Conservation (phyloP, 306 rosid genomes). For the Cicer bijugum region DNA sequence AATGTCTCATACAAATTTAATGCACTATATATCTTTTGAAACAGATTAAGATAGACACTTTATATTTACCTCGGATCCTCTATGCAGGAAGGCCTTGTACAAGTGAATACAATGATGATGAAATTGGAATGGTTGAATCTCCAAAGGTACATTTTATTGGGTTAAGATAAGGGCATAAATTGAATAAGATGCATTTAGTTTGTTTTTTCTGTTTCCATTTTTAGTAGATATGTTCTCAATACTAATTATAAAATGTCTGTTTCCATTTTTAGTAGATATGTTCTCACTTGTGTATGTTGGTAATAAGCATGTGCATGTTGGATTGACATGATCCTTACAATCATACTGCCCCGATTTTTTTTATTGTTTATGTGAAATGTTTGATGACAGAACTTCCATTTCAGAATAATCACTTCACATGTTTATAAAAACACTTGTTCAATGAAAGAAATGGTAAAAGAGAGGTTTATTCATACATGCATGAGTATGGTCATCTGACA, state of each 20-base stretch:
- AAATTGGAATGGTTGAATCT: slow-evolving; percentile 46
- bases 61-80: slow-evolving; percentile 25
- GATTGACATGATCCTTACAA: not conserved
- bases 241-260: not conserved
- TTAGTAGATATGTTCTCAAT: not conserved
- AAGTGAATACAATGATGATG: slow-evolving; percentile 48
- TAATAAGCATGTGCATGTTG: too few relatives aligned
- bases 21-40: slow-evolving; percentile 3
- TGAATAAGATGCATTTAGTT: not conserved
- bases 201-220: not conserved
- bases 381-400: not conserved
- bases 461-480: not conserved
- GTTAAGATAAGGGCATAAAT: slow-evolving; percentile 1
- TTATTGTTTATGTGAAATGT: not conserved
- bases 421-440: not conserved
- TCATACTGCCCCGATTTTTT: not conserved
- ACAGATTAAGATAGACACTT: slow-evolving; percentile 20
- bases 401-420: not conserved
- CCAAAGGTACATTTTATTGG: slow-evolving; percentile 55
- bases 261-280: not conserved
- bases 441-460: not conserved
- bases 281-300: not conserved
- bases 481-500: not conserved
- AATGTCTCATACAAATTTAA: not conserved
- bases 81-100: slow-evolving; percentile 50